Conservation (phyloP, 176 grass and related monocot species). For the Alopecurus myosuroides region DNA sequence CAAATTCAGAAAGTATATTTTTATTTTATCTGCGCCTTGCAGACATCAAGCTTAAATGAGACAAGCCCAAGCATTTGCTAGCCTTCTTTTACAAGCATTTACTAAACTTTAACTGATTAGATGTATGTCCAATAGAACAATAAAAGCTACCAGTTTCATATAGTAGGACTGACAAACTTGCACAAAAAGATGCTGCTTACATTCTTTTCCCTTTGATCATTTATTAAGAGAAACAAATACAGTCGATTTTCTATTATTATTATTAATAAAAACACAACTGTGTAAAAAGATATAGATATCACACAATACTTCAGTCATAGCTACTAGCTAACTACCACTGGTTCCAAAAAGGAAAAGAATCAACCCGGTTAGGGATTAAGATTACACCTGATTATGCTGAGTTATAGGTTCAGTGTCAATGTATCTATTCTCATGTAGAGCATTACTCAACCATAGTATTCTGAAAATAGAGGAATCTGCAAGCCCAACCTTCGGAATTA, state of each 20-base stretch:
- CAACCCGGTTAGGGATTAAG: not conserved
- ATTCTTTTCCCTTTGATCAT: not conserved
- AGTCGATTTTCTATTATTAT: not conserved
- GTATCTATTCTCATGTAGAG: not conserved
- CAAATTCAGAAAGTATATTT: not conserved
- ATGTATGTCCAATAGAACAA: not conserved
- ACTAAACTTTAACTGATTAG: not conserved
- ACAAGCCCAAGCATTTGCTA: not conserved
- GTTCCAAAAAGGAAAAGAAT: slow-evolving; percentile 1
- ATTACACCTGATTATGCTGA: not conserved
- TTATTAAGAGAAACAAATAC: slow-evolving; percentile 13
- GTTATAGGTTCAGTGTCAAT: not conserved
- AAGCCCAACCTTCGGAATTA: not conserved
- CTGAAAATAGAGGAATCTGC: not conserved
- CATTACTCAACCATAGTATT: not conserved
- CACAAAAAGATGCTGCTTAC: not conserved
- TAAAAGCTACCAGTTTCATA: not conserved
- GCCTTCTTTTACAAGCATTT: not conserved
- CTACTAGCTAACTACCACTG: not conserved
- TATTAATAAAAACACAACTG: not conserved
- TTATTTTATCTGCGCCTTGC: not conserved
- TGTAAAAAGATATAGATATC: not conserved
- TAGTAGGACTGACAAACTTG: not conserved
- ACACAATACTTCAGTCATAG: not conserved
- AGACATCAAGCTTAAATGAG: not conserved